Evolutionary conservation across 169 alveolate genomes (phyloP), one percentile per base, ranked within the genome.

Genomic region (Eimeria acervulina): DNA sequence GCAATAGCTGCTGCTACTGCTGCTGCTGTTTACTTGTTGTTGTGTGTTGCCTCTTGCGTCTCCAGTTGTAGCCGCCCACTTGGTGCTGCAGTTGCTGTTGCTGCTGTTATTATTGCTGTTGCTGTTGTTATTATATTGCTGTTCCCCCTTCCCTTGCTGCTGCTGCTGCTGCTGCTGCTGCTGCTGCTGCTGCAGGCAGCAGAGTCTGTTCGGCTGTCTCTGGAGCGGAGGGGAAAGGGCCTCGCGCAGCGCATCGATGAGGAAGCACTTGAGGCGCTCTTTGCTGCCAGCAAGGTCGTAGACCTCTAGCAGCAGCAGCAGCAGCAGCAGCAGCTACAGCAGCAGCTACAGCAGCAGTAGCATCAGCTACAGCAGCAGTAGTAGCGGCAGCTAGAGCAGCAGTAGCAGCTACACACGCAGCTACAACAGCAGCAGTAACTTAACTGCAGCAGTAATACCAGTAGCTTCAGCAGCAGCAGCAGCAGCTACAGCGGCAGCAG

Each of bases 151-250:
- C 63, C 19, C n/a, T 1, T 28, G 66, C 23, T 59, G 85, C 70
- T 28, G 40, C 28, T 68, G 80, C 21, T 55, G 63, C 26, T 88
- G 81, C 26, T 88, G 84, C 33, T 55, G 81, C 83, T 59, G 81
- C 83, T 55, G 81, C 68, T 44, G 81, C 76, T 90, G 87, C 87
- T 66, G 89, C 93, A 93, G 96, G 96, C 96, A 52, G 96, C 96
- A 33, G 96, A 93, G 33, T 93, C 96, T 28, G 96, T 93, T 0
- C 91, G 93, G 28, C 70, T 93, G 81, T 84, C 96, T 17, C 93
- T 93, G 42, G 91, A 78, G 36, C 40, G 42, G 66, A 81, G 23
- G 26, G 83, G 96, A 15, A 40, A 76, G 61, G 83, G 96, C 72
- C 63, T 93, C 31, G 91, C 72, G 26, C 78, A 76, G 42, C 55